Evolutionary conservation across 2,329 filamentous ascomycete genomes (phyloP).

Genomic region (Calycina herbarum): DNA sequence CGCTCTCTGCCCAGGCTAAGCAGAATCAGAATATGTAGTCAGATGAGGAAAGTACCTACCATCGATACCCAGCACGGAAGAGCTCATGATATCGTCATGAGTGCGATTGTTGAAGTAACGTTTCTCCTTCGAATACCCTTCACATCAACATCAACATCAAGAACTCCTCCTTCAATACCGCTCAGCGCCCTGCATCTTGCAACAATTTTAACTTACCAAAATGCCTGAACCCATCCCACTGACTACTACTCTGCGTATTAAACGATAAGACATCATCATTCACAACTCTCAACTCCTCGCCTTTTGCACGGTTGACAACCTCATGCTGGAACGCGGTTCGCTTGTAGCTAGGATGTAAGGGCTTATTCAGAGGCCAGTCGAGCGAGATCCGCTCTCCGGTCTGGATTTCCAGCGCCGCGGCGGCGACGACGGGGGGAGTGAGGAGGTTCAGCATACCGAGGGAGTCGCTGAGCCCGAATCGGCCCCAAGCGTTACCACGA

Average conservation of each 20-base stretch:
- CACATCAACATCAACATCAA: slow-evolving; percentile 42
- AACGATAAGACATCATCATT: slow-evolving; percentile 63
- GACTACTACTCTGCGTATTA: slow-evolving; percentile 55
- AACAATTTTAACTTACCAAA: slow-evolving; percentile 36
- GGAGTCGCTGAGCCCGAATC: not conserved
- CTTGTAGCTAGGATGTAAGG: slow-evolving; percentile 36
- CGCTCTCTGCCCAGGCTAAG: too few relatives aligned
- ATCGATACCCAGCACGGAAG: too few relatives aligned
- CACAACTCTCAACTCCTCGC: slow-evolving; percentile 38
- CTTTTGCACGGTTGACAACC: slow-evolving; percentile 47
- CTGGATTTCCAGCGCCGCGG: not conserved
- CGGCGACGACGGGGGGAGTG: not conserved
- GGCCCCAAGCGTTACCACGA: slow-evolving; percentile 45
- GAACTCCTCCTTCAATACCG: slow-evolving; percentile 46
- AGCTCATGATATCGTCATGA: not conserved
- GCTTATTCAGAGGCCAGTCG: slow-evolving; percentile 53
- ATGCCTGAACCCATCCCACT: slow-evolving; percentile 57
- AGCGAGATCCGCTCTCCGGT: slow-evolving; percentile 48
- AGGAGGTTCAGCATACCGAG: slow-evolving; percentile 7
- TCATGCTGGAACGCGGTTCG: slow-evolving; percentile 58
- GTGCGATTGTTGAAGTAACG: not conserved
- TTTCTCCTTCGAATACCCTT: slow-evolving; percentile 34
- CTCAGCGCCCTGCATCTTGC: too few relatives aligned
- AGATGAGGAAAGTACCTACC: too few relatives aligned
- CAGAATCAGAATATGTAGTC: too few relatives aligned